Percentiles rank a stretch among this genome's conserved stretches.
Conservation (phyloP, 164 flowering plant species). For the Tetracentron sinense region DNA sequence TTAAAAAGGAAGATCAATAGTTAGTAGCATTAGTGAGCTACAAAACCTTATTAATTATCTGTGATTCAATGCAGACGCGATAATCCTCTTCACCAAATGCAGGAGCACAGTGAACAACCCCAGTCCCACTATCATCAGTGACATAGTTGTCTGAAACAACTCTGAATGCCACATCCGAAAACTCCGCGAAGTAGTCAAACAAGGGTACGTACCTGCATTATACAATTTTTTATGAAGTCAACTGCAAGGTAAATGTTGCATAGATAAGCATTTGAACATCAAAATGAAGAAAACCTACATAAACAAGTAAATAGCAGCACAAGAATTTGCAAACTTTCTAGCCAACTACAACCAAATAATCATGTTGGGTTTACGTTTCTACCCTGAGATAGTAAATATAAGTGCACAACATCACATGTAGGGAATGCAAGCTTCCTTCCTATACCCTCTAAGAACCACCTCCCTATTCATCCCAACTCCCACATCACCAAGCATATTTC, state of each 20-base stretch:
- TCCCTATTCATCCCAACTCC: too few relatives aligned
- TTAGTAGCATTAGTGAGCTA: conserved; percentile 1
- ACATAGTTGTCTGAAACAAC: conserved; percentile 89
- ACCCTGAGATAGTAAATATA: too few relatives aligned
- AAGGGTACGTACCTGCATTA: conserved; percentile 77
- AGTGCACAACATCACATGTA: too few relatives aligned
- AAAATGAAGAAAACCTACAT: neutral
- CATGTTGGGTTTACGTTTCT: too few relatives aligned
- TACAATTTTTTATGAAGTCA: neutral
- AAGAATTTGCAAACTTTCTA: too few relatives aligned
- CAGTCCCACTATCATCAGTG: conserved; percentile 94
- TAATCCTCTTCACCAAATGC: conserved; percentile 99
- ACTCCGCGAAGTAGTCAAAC: conserved; percentile 77
- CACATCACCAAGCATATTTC: too few relatives aligned
- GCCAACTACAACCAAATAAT: too few relatives aligned
- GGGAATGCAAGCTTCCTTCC: too few relatives aligned
- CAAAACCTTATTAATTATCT: conserved; percentile 62
- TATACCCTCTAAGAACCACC: too few relatives aligned
- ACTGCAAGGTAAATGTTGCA: too few relatives aligned
- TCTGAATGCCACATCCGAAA: conserved; percentile 69
- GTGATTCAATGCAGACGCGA: conserved; percentile 71
- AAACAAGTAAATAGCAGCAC: too few relatives aligned
- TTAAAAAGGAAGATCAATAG: neutral
- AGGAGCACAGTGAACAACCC: conserved; percentile 97
- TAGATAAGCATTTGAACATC: too few relatives aligned